Evolutionary conservation across 768 basidiomycete species (phyloP), one percentile per base, ranked within the genome.

Genomic region (Tephrocybe sp.): DNA sequence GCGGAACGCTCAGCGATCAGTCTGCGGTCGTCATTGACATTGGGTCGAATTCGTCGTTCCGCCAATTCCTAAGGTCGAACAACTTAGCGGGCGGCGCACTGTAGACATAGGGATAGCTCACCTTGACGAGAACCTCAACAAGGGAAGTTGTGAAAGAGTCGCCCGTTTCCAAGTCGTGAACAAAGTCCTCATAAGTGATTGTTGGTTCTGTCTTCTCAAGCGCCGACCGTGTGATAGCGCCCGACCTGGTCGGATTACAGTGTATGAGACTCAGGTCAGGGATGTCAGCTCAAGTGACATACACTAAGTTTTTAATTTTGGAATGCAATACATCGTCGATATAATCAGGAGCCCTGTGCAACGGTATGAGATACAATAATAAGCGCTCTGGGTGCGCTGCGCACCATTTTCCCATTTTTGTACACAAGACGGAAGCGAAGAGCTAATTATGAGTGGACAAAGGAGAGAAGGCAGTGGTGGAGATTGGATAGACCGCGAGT

Each of bases 231-330:
- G 80, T 81, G 55, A 90, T 82, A 42, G 88, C 81, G 46, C 89
- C 86, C 56, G 80, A 78, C 60, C 88, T 90, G 57, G 40, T 42
- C 37, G 33, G 22, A 36, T 19, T 10, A 45, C 44, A 43, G 45
- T 47, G 48, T 24, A 46, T 31, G 45, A n/a, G 19, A n/a, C 33
- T 51, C 27, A 41, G 29, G 30, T 45, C 45, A 49, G 19, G 38
- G 8, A 33, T 37, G 43, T 31, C 22, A 39, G 25, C 34, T 41
- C 27, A 18, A 38, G 47, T 29, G 33, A 65, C 88, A 61, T 79
- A 91, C 89, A 90, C 83, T 59, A 91, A 62, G 57, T 71, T 81
- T 69, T 84, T 88, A 57, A 91, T 75, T 79, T 91, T 91, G 52
- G 79, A 71, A 56, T 78, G 76, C 9, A 91, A 69, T 29, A 90